Conservation (phyloP, 75 land plant species). For the Sequoiadendron giganteum region DNA sequence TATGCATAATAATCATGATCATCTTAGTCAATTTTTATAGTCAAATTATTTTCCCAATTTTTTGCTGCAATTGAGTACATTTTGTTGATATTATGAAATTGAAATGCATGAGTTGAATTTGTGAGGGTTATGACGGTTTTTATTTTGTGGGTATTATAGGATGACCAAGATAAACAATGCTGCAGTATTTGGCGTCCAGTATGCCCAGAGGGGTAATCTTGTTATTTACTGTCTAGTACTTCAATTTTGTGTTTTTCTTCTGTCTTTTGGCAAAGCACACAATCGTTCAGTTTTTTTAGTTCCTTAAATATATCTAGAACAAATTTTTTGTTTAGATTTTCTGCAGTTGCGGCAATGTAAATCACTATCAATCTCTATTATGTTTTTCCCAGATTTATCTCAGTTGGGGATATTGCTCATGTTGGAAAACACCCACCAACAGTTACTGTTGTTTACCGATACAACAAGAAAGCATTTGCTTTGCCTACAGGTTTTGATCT, state of each 20-base stretch:
- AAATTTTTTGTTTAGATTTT: neutral
- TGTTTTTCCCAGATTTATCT: constrained; percentile 56
- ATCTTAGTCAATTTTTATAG: neutral
- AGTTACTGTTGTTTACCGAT: constrained; percentile 61
- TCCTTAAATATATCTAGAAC: neutral
- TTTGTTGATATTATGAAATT: neutral
- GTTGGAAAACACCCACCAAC: constrained; percentile 74
- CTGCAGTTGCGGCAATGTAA: neutral
- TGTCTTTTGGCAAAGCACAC: neutral
- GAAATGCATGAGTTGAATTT: neutral
- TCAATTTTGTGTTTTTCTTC: neutral
- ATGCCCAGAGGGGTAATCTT: constrained; percentile 73
- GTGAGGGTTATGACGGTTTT: neutral
- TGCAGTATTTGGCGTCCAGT: constrained; percentile 86
- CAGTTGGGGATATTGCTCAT: constrained; percentile 87
- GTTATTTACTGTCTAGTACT: neutral
- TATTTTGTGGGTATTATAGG: constrained; percentile 19
- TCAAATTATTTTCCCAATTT: neutral
- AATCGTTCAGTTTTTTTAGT: neutral
- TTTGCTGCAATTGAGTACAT: neutral
- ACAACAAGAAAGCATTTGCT: constrained; percentile 46
- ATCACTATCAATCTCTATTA: neutral
- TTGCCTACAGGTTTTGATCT: constrained; percentile 88
- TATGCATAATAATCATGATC: neutral
- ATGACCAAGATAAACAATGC: constrained; percentile 30